Base-by-base conservation (phyloP, 306 rosid species). In the Cotoneaster glaucophyllus region DNA sequence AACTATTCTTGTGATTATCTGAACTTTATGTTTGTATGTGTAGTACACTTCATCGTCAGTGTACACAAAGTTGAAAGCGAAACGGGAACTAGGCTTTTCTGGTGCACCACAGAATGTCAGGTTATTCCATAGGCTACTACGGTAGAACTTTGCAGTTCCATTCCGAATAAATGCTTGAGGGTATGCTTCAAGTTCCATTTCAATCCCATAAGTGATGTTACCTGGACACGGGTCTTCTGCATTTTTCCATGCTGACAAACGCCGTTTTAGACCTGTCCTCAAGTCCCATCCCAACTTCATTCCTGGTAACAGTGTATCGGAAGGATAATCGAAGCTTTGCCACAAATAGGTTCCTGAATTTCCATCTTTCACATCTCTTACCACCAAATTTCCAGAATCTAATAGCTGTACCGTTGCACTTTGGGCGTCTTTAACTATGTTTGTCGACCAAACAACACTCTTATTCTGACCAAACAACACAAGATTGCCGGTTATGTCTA, bases 281-380 rank as follows among this genome's bases (percentile, higher is more conserved):
- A 81, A 78, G 77, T 88, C 79, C 90, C 88, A 87, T 19, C 93
- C 93, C 17, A 87, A 5, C 74, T 87, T 90, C 93, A 87, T 87
- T 31, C 78, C 86, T 3, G 90, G 91, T 26, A 88, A 64, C 25
- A 87, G 50, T 39, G 93, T 84, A 57, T 88, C 90, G 57, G 79
- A 69, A 25, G 93, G 96, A 69, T 91, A 81, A 52, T 91, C 93
- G 57, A 87, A 88, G 79, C 93, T 85, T 56, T 90, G 88, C 96
- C 93, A 88, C 74, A 81, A 70, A 67, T 77, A 86, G n/a, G 45
- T 25, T 54, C 70, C 82, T 4, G 82, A 53, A 34, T 64, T 71
- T 14, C 75, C 67, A 34, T 82, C 89, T 28, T 69, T 67, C 54
- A 64, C 84, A 69, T 82, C 82, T 71, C 77, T 84, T 24, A 84